Base-by-base conservation (phyloP, 306 rosid species). In the Spatholobus suberectus region DNA sequence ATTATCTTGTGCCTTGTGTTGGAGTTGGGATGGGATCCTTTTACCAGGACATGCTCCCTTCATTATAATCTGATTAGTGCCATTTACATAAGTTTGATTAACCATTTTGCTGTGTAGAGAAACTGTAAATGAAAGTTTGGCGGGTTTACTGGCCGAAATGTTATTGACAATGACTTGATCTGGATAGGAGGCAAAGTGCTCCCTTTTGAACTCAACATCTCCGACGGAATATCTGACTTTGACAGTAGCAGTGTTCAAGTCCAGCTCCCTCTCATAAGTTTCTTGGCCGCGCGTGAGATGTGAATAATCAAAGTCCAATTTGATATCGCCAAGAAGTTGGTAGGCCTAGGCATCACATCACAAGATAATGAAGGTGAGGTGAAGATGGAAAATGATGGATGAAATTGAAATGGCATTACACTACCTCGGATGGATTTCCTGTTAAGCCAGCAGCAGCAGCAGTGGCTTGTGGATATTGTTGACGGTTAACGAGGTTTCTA, bases 291-390 rank as follows among this genome's bases (percentile, higher is more conserved):
- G 52, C 14, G 75, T 69, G 37, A 70, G 89, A 85, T 90, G 96
- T 2, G 96, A 90, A 61, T 84, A 79, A 54, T 84, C 96, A 32
- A 93, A 93, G 71, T 91, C 93, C 26, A 93, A 80, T 55, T 83
- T 89, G 81, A 93, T 85, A 62, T 93, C 93, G 12, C 96, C 93
- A 27, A 93, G 83, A 49, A 85, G 90, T 85, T 91, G 96, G 73
- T 93, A 92, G 58, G 69, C 90, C 96, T 92, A 69, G 72, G 57
- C 37, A 61, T 23, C 29, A 80, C 0, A 6, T 20, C 17, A 4
- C 2, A 11, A 58, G 20, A 49, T 10, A 5, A 5, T 35, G 14
- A 15, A 37, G 72, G 4, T 35, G 26, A 37, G 72, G 4, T 29
- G 8, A 12, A 27, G 18, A 26, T n/a, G 59, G 23, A n/a, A 52